Base-by-base conservation (phyloP, 202 grass and related monocot species). In the Alloteropsis angusta region DNA sequence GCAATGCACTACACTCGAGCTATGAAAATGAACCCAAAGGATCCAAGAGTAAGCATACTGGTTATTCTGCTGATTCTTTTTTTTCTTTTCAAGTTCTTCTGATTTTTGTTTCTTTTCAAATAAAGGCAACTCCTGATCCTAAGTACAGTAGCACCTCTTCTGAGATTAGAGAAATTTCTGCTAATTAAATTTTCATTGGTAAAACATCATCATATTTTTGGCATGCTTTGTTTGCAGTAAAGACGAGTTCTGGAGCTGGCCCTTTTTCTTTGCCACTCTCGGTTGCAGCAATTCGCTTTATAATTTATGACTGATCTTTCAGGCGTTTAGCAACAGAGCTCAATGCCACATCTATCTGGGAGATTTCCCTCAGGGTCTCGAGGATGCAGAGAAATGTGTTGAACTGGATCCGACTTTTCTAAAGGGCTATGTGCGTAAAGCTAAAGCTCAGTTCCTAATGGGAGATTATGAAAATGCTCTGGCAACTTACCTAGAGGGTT, bases 241-340 rank as follows among this genome's bases (percentile, higher is more conserved):
- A 28, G 60, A 17, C 56, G 71, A 77, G 37, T n/a, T 60, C 10
- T 11, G 28, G 2, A 44, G 42, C 4, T 49, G 34, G 3, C 9
- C 9, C 19, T 47, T 82, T 76, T 54, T 25, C 4, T 0, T 30
- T 71, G 44, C 8, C 2, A 36, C 22, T 9, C 15, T 15, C 30
- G 45, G 41, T 79, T 28, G 13, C 61, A 60, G 36, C 39, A 72
- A 63, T 85, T 78, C 36, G 0, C 32, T 47, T 70, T 75, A 9
- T 50, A 0, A 66, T 54, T 4, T 25, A 41, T 64, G 5, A 32
- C 52, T 60, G n/a, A 60, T 78, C 37, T 16, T 71, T 53, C 65
- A 92, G 90, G 59, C 83, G 3, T 92, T 83, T 37, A 92, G 90
- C 76, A 92, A 88, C 53, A 86, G 90, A 84, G 80, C 90, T 74